phyloP scores from a whole-genome alignment of 306 rosid genomes.

The Casuarina equisetifolia region DNA sequence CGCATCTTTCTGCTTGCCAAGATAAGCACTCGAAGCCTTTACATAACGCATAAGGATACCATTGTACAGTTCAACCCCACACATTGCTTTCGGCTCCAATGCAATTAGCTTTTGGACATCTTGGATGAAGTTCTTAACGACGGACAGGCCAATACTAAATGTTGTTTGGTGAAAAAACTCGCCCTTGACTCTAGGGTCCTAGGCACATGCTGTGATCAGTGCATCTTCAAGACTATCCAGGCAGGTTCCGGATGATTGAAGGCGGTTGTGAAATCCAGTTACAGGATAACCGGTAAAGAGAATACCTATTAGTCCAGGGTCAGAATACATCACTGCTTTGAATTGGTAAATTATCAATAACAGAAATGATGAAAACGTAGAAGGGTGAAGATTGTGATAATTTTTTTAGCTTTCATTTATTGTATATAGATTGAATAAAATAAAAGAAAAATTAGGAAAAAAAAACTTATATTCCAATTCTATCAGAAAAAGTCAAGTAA shows the following conservation, averaged over 20 bases:
- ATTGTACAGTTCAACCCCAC: conserved; percentile 63
- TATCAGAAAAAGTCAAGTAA: no score
- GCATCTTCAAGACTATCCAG: conserved; percentile 39
- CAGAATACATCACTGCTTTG: no score
- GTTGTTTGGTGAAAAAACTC: conserved; percentile 68
- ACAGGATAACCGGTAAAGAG: conserved; percentile 59
- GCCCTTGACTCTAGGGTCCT: conserved; percentile 70
- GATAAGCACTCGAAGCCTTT: conserved; percentile 59
- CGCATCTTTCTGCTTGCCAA: conserved; percentile 61
- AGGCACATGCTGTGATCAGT: conserved; percentile 51
- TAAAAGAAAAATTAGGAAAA: no score
- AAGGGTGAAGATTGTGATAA: no score
- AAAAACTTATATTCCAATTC: neutral
- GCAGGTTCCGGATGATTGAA: conserved; percentile 75
- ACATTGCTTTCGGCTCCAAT: conserved; percentile 53
- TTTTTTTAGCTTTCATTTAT: no score
- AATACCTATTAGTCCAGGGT: conserved; percentile 1
- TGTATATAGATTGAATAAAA: no score
- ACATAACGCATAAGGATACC: conserved; percentile 81
- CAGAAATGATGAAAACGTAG: no score
- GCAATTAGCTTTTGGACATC: conserved; percentile 64
- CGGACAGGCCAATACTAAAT: conserved; percentile 46
- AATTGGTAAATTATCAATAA: neutral
- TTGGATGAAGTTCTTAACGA: conserved; percentile 46
- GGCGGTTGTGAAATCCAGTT: conserved; percentile 55